Evolutionary conservation across 768 basidiomycete species (phyloP).

Genomic region (Panellus pusillus): DNA sequence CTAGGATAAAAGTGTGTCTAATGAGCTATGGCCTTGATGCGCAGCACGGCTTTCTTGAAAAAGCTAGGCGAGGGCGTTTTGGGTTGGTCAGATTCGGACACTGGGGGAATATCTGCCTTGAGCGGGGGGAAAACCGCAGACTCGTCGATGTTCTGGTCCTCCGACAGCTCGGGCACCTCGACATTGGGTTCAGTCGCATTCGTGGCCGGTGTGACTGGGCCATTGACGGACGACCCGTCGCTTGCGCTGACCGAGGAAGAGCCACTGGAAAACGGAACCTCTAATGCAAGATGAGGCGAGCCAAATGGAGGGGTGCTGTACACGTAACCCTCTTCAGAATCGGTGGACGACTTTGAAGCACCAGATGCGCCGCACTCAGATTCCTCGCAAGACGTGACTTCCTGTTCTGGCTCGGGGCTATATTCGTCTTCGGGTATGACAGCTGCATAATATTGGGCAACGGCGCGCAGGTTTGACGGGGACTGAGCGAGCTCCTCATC

Average conservation of each 20-base stretch:
- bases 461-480: conserved; percentile 17
- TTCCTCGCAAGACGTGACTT: conserved; percentile 1
- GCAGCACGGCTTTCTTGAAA: conserved; percentile 40
- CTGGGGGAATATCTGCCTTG: background rate
- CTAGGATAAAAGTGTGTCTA: background rate
- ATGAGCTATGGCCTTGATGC: conserved; percentile 31
- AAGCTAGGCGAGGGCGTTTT: conserved; percentile 16
- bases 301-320: conserved; percentile 32
- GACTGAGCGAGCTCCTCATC: conserved; percentile 43
- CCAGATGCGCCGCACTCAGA: conserved; percentile 12
- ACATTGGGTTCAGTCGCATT: conserved; percentile 39
- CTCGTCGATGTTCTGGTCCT: conserved; percentile 37
- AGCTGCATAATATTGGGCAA: conserved; percentile 24
- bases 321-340: conserved; percentile 38
- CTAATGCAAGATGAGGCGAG: conserved; percentile 24
- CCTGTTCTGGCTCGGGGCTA: conserved; percentile 9
- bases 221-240: conserved; percentile 12
- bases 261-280: conserved; percentile 9
- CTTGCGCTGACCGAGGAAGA: conserved; percentile 20
- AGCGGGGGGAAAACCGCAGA: conserved; percentile 5
- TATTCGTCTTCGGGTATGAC: conserved; percentile 3
- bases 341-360: conserved; percentile 19
- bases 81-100: background rate
- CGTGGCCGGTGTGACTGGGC: conserved; percentile 49
- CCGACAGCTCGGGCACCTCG: conserved; percentile 44